Evolutionary conservation across 345 rosid species (phyloP).

Genomic region (Pistacia vera): DNA sequence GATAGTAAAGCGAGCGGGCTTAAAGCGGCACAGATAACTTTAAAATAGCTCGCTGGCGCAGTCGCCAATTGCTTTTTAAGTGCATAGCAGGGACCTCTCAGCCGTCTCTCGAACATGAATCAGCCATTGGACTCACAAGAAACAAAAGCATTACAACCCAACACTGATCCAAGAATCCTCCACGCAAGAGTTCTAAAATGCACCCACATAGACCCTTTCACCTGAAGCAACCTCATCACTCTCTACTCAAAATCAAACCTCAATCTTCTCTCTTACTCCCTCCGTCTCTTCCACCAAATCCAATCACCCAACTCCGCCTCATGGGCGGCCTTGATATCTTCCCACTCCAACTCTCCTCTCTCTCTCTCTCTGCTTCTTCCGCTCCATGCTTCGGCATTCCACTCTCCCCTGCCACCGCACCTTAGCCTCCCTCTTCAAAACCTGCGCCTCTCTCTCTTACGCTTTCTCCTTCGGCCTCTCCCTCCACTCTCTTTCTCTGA

Average conservation of each 20-base stretch:
- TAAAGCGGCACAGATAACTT: too few relatives aligned
- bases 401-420: constrained; percentile 32
- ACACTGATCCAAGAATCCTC: constrained; percentile 39
- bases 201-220: constrained; percentile 19
- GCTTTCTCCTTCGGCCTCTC: constrained; percentile 38
- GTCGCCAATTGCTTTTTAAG: background rate
- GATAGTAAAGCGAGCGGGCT: too few relatives aligned
- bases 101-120: background rate
- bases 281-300: constrained; percentile 37
- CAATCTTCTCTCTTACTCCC: constrained; percentile 15
- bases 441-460: constrained; percentile 38
- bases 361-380: constrained; percentile 36
- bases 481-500: constrained; percentile 18
- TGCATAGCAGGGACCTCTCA: background rate
- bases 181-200: constrained; percentile 41
- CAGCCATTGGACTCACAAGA: background rate
- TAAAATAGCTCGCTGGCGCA: too few relatives aligned
- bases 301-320: constrained; percentile 48
- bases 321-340: constrained; percentile 52
- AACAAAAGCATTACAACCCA: background rate
- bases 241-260: constrained; percentile 40
- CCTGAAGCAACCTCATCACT: constrained; percentile 38
- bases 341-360: constrained; percentile 32
- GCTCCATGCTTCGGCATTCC: constrained; percentile 51
- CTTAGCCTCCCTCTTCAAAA: background rate